Conservation (phyloP, 192 early-diverging fungal genomes). For the Dispira parvispora region DNA sequence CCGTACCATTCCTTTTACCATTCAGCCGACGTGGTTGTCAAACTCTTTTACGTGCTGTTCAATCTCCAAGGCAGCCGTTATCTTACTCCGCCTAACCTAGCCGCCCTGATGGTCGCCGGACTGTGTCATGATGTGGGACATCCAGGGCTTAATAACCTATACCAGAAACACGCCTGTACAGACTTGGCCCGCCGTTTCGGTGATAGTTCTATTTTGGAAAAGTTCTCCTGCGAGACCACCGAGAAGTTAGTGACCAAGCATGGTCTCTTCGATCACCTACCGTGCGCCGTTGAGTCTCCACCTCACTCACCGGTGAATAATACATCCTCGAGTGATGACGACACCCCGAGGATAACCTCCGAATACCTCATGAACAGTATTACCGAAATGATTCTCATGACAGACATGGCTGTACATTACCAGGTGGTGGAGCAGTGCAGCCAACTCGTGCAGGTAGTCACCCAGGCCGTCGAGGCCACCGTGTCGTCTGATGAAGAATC, state of each 20-base stretch:
- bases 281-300: constrained; percentile 25
- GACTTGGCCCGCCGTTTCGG: constrained; percentile 54
- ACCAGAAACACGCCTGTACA: constrained; percentile 72
- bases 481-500: constrained; percentile 7
- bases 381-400: constrained; percentile 64
- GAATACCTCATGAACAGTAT: constrained; percentile 27
- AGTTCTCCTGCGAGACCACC: constrained; percentile 62
- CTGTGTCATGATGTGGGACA: constrained; percentile 85
- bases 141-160: constrained; percentile 84
- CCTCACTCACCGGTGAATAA: constrained; percentile 13
- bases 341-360: constrained; percentile 9
- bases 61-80: constrained; percentile 50
- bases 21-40: constrained; percentile 73
- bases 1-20: constrained; percentile 89
- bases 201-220: constrained; percentile 72
- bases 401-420: constrained; percentile 88
- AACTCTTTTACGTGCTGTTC: constrained; percentile 60
- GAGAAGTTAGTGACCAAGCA: constrained; percentile 62
- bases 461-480: constrained; percentile 12
- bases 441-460: constrained; percentile 20
- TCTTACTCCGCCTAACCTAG: constrained; percentile 50
- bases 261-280: constrained; percentile 40
- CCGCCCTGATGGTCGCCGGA: constrained; percentile 60
- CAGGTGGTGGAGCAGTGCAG: constrained; percentile 36
- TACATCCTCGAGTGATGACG: too few species aligned